Evolutionary conservation across 805 yeast genomes (phyloP), one percentile per base, ranked within the genome.

Genomic region (Komagataella mondaviorum): DNA sequence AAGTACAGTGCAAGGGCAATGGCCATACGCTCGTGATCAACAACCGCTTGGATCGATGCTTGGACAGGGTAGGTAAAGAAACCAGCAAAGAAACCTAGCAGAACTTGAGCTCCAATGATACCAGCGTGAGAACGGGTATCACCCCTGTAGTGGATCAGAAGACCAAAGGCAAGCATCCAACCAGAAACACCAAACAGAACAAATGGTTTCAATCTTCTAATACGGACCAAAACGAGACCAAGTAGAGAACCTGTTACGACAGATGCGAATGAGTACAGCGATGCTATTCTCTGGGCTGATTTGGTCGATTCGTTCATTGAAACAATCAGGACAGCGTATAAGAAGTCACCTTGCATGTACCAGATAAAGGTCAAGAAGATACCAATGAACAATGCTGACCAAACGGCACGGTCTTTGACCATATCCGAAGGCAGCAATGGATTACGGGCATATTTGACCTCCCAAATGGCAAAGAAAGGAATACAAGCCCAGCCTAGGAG

Each of bases 71-170:
- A 81, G 14, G 85, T 79, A 70, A 83, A 80, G 63, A 83, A 77
- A 16, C 87, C 87, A 47, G 86, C 86, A 58, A 88, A 89, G 53
- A 85, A 73, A 57, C 90, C 90, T 56, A 81, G 64, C 17, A 84
- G 60, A 60, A 82, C 76, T 56, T 78, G 71, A 5, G 83, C 77
- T 14, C 83, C 89, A 61, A 85, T 78, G 52, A 83, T 70, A 56
- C 88, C 89, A 47, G 70, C 57, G 48, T 70, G 66, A 22, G 80
- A 71, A 46, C 65, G 61, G 45, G 66, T 63, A 51, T 65, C 71
- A 46, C 81, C 80, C 61, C 89, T 72, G 67, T 60, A 84, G 53
- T 71, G 72, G 54, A 74, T 67, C 55, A 84, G 67, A 45, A 85
- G 57, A 51, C 88, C 90, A 12, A 50, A 50, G 6, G 85, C 71